Conservation (phyloP, 371 early-diverging fungal genomes). For the Rhizopus stolonifer region DNA sequence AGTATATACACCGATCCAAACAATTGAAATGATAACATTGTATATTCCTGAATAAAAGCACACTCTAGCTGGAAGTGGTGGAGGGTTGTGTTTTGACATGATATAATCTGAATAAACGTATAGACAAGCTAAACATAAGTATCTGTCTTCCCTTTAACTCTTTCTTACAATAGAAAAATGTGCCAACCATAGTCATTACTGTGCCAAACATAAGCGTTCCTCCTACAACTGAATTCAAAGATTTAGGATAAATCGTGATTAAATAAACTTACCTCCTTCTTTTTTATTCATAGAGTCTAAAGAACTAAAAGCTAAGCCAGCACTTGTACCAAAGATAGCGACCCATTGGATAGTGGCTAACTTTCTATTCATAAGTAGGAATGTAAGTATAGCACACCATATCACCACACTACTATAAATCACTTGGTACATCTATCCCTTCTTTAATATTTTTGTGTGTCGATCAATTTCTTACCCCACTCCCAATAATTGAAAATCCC, state of each 20-base stretch:
- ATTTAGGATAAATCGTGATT: neutral
- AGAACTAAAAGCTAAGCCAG: conserved; percentile 70
- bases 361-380: conserved; percentile 56
- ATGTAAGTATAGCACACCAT: conserved; percentile 72
- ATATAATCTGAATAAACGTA: conserved; percentile 59
- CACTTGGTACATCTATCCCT: conserved; percentile 69
- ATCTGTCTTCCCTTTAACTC: neutral
- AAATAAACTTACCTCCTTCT: conserved; percentile 1
- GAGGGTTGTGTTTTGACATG: conserved; percentile 45
- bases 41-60: conserved; percentile 58
- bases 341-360: conserved; percentile 64
- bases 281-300: conserved; percentile 36
- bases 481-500: conserved; percentile 75
- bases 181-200: conserved; percentile 56
- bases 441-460: neutral
- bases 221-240: too few species aligned
- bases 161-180: conserved; percentile 54
- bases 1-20: conserved; percentile 50
- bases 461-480: conserved; percentile 53
- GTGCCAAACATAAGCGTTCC: conserved; percentile 41
- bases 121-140: conserved; percentile 37
- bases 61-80: conserved; percentile 49
- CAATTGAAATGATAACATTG: conserved; percentile 36
- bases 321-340: conserved; percentile 64
- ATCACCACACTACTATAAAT: conserved; percentile 76